These are phyloP conservation scores for Stephania cephalantha DNA, from an alignment of 164 flowering plant species.

Conservation along the genomic window DNA sequence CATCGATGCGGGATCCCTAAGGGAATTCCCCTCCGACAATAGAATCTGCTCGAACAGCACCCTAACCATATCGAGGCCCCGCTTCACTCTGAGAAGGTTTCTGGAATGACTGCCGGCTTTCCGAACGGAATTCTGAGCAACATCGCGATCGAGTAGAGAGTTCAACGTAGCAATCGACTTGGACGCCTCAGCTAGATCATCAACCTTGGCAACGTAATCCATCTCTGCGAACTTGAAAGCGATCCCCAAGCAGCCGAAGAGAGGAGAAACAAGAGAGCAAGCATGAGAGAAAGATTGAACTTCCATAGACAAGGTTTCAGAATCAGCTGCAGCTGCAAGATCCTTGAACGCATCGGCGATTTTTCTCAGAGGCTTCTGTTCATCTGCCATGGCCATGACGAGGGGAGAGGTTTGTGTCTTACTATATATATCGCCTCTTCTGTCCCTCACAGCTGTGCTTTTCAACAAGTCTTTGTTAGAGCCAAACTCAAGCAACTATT, in stretches of 20 bases:
- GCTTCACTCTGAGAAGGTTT: slow-evolving; percentile 83
- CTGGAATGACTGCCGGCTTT: slow-evolving; percentile 83
- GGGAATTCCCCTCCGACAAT: slow-evolving; percentile 50
- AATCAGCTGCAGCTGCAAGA: slow-evolving; percentile 35
- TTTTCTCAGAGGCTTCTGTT: slow-evolving; percentile 46
- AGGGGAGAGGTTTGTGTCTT: too few species aligned
- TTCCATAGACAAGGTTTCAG: slow-evolving; percentile 35
- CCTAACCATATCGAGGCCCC: slow-evolving; percentile 90
- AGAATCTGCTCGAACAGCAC: slow-evolving; percentile 79
- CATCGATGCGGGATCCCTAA: slow-evolving; percentile 63
- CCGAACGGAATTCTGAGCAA: slow-evolving; percentile 46
- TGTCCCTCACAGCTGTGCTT: too few species aligned
- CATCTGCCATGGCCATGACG: slow-evolving; percentile 27
- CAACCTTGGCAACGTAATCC: slow-evolving; percentile 94
- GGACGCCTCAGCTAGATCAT: slow-evolving; percentile 64
- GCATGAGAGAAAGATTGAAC: slow-evolving; percentile 70
- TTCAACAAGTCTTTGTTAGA: too few species aligned
- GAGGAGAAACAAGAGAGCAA: slow-evolving; percentile 87
- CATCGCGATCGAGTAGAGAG: slow-evolving; percentile 54
- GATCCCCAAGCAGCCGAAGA: slow-evolving; percentile 77
- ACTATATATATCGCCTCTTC: too few species aligned
- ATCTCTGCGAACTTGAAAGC: slow-evolving; percentile 96
- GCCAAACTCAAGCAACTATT: too few species aligned
- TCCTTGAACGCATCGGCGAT: slow-evolving; percentile 56
- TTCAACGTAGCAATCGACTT: slow-evolving; percentile 49